These are phyloP conservation scores for Lathyrus tuberosus DNA, from an alignment of 306 rosid species.

Conservation along the genomic window DNA sequence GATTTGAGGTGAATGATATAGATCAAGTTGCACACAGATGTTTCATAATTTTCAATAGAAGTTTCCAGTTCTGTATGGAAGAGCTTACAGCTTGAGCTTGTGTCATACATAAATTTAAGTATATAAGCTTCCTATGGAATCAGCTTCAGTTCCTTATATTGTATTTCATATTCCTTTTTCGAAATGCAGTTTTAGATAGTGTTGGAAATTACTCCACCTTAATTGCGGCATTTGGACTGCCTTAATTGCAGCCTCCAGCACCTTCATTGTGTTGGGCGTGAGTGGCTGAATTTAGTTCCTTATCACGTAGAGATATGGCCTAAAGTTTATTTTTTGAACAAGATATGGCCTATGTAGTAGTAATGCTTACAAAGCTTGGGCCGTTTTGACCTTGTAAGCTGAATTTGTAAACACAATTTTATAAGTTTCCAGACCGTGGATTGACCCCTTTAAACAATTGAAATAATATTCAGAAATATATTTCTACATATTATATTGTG, in stretches of 20 bases:
- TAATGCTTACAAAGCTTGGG: not conserved
- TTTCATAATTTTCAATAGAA: conserved; percentile 1
- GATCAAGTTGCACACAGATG: not conserved
- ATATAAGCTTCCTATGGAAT: conserved; percentile 13
- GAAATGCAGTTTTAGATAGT: conserved; percentile 17
- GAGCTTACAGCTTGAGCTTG: conserved; percentile 26
- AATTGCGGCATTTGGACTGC: not conserved
- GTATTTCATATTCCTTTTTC: conserved; percentile 4
- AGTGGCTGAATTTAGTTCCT: not conserved
- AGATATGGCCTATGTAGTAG: not conserved
- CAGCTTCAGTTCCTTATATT: conserved; percentile 31
- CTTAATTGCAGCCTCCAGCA: not conserved
- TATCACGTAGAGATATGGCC: not conserved
- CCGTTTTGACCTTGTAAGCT: not conserved
- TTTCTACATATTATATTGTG: conserved; percentile 8
- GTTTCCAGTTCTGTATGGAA: conserved; percentile 33
- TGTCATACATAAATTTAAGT: conserved; percentile 2
- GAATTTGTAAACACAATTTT: not conserved
- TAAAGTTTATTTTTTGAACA: not conserved
- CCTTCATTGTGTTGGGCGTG: not conserved
- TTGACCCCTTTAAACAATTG: not conserved
- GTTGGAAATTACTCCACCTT: not conserved
- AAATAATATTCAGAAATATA: not conserved
- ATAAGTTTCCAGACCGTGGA: not conserved
- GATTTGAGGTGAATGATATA: not conserved